phyloP scores from a whole-genome alignment of 2,329 filamentous ascomycete species.

The Knufia petricola region DNA sequence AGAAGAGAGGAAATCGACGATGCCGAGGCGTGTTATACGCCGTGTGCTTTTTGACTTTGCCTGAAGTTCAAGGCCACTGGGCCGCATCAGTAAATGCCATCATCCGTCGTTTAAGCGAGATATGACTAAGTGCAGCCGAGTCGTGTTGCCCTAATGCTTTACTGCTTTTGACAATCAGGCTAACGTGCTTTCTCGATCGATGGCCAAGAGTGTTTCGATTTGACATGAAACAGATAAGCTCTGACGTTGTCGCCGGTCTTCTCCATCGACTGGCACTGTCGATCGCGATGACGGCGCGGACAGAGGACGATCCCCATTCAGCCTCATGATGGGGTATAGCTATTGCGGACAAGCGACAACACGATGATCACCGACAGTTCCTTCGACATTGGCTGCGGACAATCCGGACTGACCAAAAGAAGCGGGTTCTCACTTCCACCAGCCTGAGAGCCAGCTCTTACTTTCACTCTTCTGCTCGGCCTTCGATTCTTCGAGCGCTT shows the following conservation, averaged over 20 bases:
- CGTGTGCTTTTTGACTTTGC: background rate
- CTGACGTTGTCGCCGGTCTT: background rate
- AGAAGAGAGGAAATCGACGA: too few species aligned
- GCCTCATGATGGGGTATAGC: too few species aligned
- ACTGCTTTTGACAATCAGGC: background rate
- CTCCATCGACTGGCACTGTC: background rate
- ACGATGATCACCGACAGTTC: too few species aligned
- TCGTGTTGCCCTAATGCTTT: too few species aligned
- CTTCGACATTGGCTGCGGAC: too few species aligned
- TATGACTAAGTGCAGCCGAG: too few species aligned
- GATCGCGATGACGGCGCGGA: background rate
- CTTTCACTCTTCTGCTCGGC: background rate
- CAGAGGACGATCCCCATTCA: background rate
- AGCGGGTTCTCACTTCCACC: background rate
- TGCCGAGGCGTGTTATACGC: background rate
- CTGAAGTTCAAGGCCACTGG: slow-evolving; percentile 5
- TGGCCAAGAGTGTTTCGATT: background rate
- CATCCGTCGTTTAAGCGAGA: background rate
- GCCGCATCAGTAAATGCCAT: background rate
- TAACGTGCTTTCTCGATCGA: background rate
- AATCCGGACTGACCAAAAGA: too few species aligned
- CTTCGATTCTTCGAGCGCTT: background rate
- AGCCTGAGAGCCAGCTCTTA: background rate
- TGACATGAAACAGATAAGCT: background rate
- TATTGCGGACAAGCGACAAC: too few species aligned